phyloP scores from a whole-genome alignment of 768 basidiomycete species.

The Boletus rubroflammeus region DNA sequence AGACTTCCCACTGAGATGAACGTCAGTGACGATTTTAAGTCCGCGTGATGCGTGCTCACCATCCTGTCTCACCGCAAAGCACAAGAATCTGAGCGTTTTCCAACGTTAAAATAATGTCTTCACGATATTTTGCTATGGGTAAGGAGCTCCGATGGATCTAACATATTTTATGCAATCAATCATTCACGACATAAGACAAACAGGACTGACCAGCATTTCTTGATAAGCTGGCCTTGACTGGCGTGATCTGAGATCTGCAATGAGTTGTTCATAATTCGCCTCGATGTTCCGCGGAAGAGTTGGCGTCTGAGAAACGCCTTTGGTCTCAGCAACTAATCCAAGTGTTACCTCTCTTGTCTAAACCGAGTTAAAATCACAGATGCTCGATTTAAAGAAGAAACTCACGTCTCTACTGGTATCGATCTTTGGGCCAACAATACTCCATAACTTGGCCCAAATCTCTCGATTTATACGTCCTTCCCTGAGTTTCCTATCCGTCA shows the following conservation, averaged over 20 bases:
- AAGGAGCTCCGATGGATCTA: conserved; percentile 73
- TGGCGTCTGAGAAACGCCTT: conserved; percentile 8
- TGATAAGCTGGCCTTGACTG: conserved; percentile 67
- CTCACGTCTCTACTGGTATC: conserved; percentile 41
- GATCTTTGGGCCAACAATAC: conserved; percentile 63
- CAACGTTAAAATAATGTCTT: conserved; percentile 65
- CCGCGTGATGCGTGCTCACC: conserved; percentile 48
- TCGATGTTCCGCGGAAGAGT: conserved; percentile 8
- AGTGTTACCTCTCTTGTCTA: conserved; percentile 15
- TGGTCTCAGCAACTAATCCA: conserved; percentile 22
- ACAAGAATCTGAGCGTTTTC: conserved; percentile 81
- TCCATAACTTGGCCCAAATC: conserved; percentile 66
- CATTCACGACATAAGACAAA: not conserved
- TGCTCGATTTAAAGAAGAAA: not conserved
- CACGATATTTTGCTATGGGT: conserved; percentile 82
- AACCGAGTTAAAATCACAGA: not conserved
- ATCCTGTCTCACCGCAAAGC: conserved; percentile 79
- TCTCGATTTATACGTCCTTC: conserved; percentile 64
- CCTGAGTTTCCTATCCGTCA: conserved; percentile 52
- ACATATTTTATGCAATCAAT: not conserved
- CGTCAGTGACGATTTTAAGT: conserved; percentile 4
- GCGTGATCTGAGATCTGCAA: conserved; percentile 56
- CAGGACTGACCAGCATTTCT: conserved; percentile 74
- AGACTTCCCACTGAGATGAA: conserved; percentile 76
- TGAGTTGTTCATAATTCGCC: conserved; percentile 47